Evolutionary conservation across 2,329 filamentous ascomycete species (phyloP).

Genomic region (Geosmithia morbida): DNA sequence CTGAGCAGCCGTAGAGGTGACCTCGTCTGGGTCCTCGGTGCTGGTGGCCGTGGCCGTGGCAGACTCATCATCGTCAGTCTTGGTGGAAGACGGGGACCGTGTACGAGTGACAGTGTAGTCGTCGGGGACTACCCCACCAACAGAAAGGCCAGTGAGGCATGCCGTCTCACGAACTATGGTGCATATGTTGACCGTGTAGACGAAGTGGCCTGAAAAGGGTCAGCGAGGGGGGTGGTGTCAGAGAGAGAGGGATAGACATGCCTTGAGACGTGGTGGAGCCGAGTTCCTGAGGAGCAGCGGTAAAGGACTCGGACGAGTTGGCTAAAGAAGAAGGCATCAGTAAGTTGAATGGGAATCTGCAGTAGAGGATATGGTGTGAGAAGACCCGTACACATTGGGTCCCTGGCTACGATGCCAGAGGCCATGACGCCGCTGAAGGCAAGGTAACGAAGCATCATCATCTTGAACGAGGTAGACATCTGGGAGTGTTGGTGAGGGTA

Average conservation of each 20-base stretch:
- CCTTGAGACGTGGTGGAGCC: slow-evolving; percentile 17
- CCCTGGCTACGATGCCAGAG: slow-evolving; percentile 5
- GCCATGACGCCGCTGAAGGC: slow-evolving; percentile 9
- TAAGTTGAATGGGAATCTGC: neutral
- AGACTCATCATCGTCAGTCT: neutral
- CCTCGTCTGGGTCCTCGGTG: neutral
- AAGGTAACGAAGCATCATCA: slow-evolving; percentile 8
- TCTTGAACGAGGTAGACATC: slow-evolving; percentile 9
- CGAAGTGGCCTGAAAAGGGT: slow-evolving; percentile 3
- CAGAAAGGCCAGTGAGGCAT: slow-evolving; percentile 16
- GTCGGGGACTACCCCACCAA: slow-evolving; percentile 5
- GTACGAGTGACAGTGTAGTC: neutral
- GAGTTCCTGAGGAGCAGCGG: slow-evolving; percentile 13
- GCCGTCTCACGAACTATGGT: slow-evolving; percentile 17
- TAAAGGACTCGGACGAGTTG: slow-evolving; percentile 16
- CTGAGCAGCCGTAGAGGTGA: too few species aligned
- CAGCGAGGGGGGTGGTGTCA: too few species aligned
- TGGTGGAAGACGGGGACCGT: neutral
- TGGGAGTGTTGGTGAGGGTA: too few species aligned
- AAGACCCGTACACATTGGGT: slow-evolving; percentile 8
- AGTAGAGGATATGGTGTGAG: neutral
- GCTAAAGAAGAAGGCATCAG: neutral
- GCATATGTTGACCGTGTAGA: slow-evolving; percentile 22
- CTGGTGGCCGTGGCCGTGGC: neutral
- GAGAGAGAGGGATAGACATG: slow-evolving; percentile 5